phyloP scores from a whole-genome alignment of 352 stramenopile species.

The Phytophthora nicotianae region DNA sequence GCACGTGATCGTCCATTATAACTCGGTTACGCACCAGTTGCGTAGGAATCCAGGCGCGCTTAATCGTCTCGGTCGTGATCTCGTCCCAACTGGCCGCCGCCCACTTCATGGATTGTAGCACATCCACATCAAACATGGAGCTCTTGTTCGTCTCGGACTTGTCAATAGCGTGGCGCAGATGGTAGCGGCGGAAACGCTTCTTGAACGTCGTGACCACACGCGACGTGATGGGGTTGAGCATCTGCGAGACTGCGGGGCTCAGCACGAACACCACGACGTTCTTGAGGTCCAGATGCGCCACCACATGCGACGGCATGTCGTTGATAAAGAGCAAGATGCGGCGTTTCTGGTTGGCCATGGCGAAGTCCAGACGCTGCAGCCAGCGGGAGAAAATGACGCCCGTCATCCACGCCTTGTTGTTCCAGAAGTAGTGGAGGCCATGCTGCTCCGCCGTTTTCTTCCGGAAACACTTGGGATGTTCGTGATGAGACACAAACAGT shows the following conservation, averaged over 20 bases:
- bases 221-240: conserved; percentile 74
- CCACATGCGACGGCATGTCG: conserved; percentile 76
- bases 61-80: conserved; percentile 69
- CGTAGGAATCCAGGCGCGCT: conserved; percentile 67
- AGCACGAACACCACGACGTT: conserved; percentile 78
- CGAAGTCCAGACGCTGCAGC: conserved; percentile 80
- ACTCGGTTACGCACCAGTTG: conserved; percentile 62
- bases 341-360: conserved; percentile 79
- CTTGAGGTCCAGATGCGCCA: conserved; percentile 76
- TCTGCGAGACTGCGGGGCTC: conserved; percentile 46
- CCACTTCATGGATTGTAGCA: conserved; percentile 86
- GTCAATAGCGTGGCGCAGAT: conserved; percentile 71
- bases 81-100: conserved; percentile 71
- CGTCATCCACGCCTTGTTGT: conserved; percentile 85
- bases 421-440: conserved; percentile 84
- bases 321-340: conserved; percentile 82
- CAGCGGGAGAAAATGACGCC: conserved; percentile 85
- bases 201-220: conserved; percentile 72
- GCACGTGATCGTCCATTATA: conserved; percentile 46
- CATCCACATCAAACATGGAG: conserved; percentile 62
- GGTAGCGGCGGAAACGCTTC: conserved; percentile 74
- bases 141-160: conserved; percentile 52
- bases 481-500: conserved; percentile 81
- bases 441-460: conserved; percentile 83
- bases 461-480: conserved; percentile 77